phyloP scores from a whole-genome alignment of 768 basidiomycete genomes.

The Porpolomopsis calyptriformis region DNA sequence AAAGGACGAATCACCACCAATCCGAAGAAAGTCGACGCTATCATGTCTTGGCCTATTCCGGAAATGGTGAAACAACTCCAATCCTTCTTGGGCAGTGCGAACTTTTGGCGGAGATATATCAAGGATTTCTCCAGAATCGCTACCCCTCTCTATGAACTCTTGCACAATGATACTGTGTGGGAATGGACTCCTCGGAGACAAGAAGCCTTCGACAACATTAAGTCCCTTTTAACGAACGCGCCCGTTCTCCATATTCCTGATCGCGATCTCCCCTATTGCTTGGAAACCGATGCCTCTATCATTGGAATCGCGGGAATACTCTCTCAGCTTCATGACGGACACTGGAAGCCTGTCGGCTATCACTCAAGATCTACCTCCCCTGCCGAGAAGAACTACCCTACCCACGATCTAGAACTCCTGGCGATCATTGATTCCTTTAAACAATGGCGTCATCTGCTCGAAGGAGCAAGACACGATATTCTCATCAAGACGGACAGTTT shows the following conservation, averaged over 20 bases:
- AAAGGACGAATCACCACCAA: conserved; percentile 22
- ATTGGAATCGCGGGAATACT: conserved; percentile 21
- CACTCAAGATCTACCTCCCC: too few relatives aligned
- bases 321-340: conserved; percentile 15
- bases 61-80: conserved; percentile 18
- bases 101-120: conserved; percentile 32
- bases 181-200: conserved; percentile 10
- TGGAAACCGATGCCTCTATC: conserved; percentile 19
- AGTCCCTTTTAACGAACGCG: conserved; percentile 10
- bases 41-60: conserved; percentile 23
- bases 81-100: conserved; percentile 27
- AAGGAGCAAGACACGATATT: too few relatives aligned
- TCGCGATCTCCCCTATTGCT: neutral
- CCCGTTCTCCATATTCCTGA: neutral
- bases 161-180: conserved; percentile 14
- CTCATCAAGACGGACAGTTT: too few relatives aligned
- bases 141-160: conserved; percentile 21
- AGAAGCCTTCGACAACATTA: conserved; percentile 18
- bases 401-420: too few relatives aligned
- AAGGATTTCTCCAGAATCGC: conserved; percentile 20
- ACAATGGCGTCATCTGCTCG: too few relatives aligned
- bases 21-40: conserved; percentile 20
- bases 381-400: too few relatives aligned
- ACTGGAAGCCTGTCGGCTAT: neutral
- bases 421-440: too few relatives aligned